Conservation (phyloP, 1,284 basidiomycete genomes). For the Microbotryum violaceum region DNA sequence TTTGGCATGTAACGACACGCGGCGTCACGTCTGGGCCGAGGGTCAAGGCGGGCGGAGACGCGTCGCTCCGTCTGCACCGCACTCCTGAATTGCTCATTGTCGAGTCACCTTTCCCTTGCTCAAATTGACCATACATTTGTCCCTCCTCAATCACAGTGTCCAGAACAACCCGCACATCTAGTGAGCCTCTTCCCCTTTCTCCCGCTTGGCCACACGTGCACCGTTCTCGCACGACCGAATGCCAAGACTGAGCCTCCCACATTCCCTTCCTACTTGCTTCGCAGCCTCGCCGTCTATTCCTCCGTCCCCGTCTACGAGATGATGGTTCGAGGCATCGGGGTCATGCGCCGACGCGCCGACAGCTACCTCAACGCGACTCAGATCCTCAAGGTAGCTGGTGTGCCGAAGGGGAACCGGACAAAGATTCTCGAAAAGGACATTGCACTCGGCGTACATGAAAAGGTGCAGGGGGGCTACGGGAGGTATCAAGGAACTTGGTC, state of each 20-base stretch:
- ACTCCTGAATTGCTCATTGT: neutral
- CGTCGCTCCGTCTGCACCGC: neutral
- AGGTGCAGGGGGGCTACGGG: constrained; percentile 97
- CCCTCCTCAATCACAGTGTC: constrained; percentile 11
- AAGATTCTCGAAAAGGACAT: constrained; percentile 99
- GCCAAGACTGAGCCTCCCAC: neutral
- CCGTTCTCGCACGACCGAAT: neutral
- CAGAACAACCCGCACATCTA: constrained; percentile 33
- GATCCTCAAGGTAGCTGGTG: constrained; percentile 96
- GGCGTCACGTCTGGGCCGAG: neutral
- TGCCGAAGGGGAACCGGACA: constrained; percentile 91
- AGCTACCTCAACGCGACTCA: constrained; percentile 93
- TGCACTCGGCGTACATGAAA: constrained; percentile 84
- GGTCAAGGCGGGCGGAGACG: neutral
- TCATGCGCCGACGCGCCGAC: constrained; percentile 92
- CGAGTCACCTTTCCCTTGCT: neutral
- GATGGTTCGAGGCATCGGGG: constrained; percentile 84
- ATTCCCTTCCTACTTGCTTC: neutral
- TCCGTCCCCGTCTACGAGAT: constrained; percentile 45
- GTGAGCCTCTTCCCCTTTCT: constrained; percentile 2
- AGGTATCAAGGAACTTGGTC: constrained; percentile 99
- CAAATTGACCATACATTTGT: neutral
- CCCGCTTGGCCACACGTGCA: neutral
- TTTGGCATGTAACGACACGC: neutral
- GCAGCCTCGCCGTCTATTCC: constrained; percentile 41